Base-by-base conservation (phyloP, 176 grass and related monocot genomes). In the Paspalum vaginatum region DNA sequence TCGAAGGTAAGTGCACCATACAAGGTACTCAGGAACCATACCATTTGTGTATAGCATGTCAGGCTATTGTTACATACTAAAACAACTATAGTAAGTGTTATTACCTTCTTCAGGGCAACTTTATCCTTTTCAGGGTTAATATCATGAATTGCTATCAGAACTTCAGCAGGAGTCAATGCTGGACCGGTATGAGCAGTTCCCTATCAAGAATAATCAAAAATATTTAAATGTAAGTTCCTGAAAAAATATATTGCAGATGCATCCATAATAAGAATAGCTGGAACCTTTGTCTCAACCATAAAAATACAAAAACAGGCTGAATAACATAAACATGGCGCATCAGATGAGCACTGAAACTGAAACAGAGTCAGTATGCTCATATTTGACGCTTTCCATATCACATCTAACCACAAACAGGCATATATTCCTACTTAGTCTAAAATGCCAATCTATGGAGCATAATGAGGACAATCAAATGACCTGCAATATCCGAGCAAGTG, bases 401-500 rank as follows among this genome's bases (percentile, higher is more conserved):
- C 14, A 57, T 48, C 50, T 43, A 39, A 24, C 2, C n/a, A 71
- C 38, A 21, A 7, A 32, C 8, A 46, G 12, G 68, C 38, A 40
- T 57, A 48, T 48, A 38, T 11, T 74, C 16, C 64, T 46, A 52
- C 16, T 37, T 53, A 5, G 13, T 2, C 12, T 45, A 13, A 44
- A 72, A 74, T 85, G 70, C 51, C 12, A 25, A 49, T 77, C 9
- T 78, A 74, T 5, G 64, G 21, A 77, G 27, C 9, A 24, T 45
- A 26, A 8, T 55, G 64, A 62, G 69, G 39, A 81, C 48, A 53
- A 42, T 46, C 47, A 76, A 41, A 50, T 80, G 75, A 93, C 97
- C 97, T 99, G 97, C 75, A 99, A 86, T 86, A 99, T 99, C 50
- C 93, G 90, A 93, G 97, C 97, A 83, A 99, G 84, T 80, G 89